Evolutionary conservation across 1,139 yeast genomes (phyloP), one percentile per base, ranked within the genome.

Genomic region (Petasospora rhodanensis): DNA sequence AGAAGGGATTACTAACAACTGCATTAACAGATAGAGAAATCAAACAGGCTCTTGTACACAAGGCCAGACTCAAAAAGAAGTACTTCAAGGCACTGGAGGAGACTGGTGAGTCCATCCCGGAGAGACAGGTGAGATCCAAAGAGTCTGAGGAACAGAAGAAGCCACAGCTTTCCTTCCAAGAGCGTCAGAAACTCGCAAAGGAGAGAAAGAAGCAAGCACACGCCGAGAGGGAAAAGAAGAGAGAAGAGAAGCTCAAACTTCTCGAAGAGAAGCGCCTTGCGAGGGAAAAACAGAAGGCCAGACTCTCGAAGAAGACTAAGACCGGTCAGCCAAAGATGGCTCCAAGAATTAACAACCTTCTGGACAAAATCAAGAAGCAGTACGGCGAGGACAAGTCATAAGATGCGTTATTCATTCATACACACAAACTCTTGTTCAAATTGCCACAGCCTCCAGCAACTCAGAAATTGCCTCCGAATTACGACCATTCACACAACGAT

Each of bases 271-370:
- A 45, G 24, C 49, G 55, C 22, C 39, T 34, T 5, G 53, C 56
- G 26, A 59, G 83, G 22, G 73, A 68, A 38, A 56, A 59, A 31
- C 71, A 70, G 49, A 70, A 75, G 42, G 72, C 71, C 38, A 62
- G 61, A 22, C 46, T 81, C 9, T 60, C 76, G 2, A 71, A 80
- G 43, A 76, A 66, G 40, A 87, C 95, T 2, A 67, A 67, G 43
- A 58, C 67, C 6, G 96, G 97, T 1, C 97, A 89, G 56, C 96
- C 96, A 2, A 59, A 75, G 31, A 85, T 89, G 94, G 96, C 86
- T 0, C 93, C 96, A 8, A 72, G 95, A 55, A 85, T 89, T 40
- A 81, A 77, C 40, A 74, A 78, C 46, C 63, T 89, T 27, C 65
- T 89, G 35, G 94, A 83, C 37, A 85, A 86, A 58, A 84, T 89